Evolutionary conservation across 2,329 filamentous ascomycete genomes (phyloP), one percentile per base, ranked within the genome.

Genomic region (Cladophialophora bantiana): DNA sequence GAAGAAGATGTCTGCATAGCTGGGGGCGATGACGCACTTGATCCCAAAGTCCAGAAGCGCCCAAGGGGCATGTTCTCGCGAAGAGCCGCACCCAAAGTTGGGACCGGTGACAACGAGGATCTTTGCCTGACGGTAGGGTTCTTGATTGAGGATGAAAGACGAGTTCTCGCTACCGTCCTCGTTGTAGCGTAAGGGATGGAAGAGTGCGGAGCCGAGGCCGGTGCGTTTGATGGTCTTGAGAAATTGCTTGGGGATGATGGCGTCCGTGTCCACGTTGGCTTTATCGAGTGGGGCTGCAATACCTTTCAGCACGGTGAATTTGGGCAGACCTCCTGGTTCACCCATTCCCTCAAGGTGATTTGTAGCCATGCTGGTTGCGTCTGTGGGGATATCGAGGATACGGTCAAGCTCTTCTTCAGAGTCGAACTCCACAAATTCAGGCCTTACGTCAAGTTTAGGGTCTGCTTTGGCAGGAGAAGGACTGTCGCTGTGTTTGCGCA

Each of bases 241-340:
- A 83, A 98, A 99, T 79, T 99, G 95, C 82, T 99, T 99, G 71
- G 95, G 95, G 73, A 99, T 99, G 80, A 98, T 97, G 76, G 94
- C 94, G 75, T 99, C 95, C n/a, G 95, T 99, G 82, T 99, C 95
- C 74, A 97, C 89, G 78, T 99, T 99, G 72, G 90, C 85, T 74
- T 91, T 88, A 69, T 97, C 91, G 79, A 99, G 83, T 2, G 93
- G 92, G 10, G 94, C 95, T 1, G 93, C 93, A 71, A 94, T 90
- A 65, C 94, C 95, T 81, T 91, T 94, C 73, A 96, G 87, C 55
- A 88, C 86, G 31, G 87, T 88, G 81, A 98, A 98, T 77, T 92
- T 92, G 71, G 92, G 89, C 70, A 97, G 89, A 57, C 93, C 93
- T 32, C 84, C 83, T 18, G 84, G 78, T 13, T 79, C 77, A 32